Conservation (phyloP, 768 basidiomycete genomes). For the Chiua virens region DNA sequence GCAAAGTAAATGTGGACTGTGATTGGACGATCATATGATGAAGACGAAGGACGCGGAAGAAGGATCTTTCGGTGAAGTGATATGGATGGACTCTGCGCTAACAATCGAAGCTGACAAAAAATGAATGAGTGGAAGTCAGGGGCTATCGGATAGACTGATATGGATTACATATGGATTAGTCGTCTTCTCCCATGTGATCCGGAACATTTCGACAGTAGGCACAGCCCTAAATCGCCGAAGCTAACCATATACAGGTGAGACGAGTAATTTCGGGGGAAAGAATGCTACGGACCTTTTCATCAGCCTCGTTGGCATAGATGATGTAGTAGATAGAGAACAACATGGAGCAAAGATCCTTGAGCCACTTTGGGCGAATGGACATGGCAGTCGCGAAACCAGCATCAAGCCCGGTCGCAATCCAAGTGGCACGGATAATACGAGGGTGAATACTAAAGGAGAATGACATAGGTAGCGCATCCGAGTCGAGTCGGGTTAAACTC, state of each 20-base stretch:
- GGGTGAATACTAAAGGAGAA: constrained; percentile 68
- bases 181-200: constrained; percentile 96
- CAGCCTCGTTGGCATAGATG: constrained; percentile 82
- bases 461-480: constrained; percentile 3
- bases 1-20: constrained; percentile 82
- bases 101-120: constrained; percentile 58
- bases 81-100: constrained; percentile 55
- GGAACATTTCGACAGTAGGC: constrained; percentile 94
- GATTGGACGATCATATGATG: constrained; percentile 79
- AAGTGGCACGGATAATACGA: constrained; percentile 96
- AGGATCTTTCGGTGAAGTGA: constrained; percentile 70
- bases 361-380: constrained; percentile 88
- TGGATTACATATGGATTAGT: constrained; percentile 78
- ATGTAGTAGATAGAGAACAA: constrained; percentile 91
- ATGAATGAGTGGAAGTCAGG: constrained; percentile 7
- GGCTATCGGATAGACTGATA: constrained; percentile 23
- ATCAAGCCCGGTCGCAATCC: constrained; percentile 92
- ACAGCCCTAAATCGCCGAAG: constrained; percentile 89
- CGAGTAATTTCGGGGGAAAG: not conserved
- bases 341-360: constrained; percentile 83
- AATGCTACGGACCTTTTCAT: constrained; percentile 78
- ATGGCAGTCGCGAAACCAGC: constrained; percentile 97
- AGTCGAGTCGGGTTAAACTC: constrained; percentile 31
- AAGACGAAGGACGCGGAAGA: constrained; percentile 78
- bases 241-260: constrained; percentile 39